Percentiles rank a stretch among this genome's conserved stretches.
Evolutionary conservation across 2,329 filamentous ascomycete genomes (phyloP).

Genomic region (Aureobasidium subglaciale): DNA sequence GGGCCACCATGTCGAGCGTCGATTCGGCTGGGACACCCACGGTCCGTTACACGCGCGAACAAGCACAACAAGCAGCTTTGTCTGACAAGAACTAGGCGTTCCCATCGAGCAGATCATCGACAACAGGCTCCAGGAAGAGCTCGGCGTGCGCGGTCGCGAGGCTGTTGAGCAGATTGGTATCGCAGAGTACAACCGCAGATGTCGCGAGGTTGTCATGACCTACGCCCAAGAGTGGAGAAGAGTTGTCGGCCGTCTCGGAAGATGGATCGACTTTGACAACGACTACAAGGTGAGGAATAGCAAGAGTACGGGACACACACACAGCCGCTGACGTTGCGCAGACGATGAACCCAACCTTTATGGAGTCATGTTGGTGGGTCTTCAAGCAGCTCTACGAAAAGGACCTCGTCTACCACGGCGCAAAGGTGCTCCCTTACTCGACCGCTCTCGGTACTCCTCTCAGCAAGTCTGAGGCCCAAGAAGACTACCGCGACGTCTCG

Average conservation of each 20-base stretch:
- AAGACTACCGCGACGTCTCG: slow-evolving; percentile 90
- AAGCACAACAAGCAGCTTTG: slow-evolving; percentile 81
- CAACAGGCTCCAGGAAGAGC: slow-evolving; percentile 58
- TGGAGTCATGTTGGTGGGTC: slow-evolving; percentile 96
- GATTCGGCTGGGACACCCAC: slow-evolving; percentile 95
- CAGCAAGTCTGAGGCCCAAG: slow-evolving; percentile 88
- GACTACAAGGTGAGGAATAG: slow-evolving; percentile 61
- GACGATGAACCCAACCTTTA: slow-evolving; percentile 93
- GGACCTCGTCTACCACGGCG: slow-evolving; percentile 79
- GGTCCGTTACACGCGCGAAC: slow-evolving; percentile 37
- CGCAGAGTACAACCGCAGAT: slow-evolving; percentile 85
- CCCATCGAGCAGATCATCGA: slow-evolving; percentile 97
- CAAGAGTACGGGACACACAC: not conserved
- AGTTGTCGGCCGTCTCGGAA: slow-evolving; percentile 79
- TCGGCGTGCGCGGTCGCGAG: slow-evolving; percentile 79
- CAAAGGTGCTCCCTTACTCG: slow-evolving; percentile 91
- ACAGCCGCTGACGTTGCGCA: not conserved
- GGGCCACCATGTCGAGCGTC: slow-evolving; percentile 81
- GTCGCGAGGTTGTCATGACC: slow-evolving; percentile 86
- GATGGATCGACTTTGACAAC: slow-evolving; percentile 97
- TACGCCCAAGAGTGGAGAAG: slow-evolving; percentile 80
- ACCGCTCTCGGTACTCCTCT: slow-evolving; percentile 82
- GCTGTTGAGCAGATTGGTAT: slow-evolving; percentile 82
- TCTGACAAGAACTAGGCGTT: slow-evolving; percentile 91
- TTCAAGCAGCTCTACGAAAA: slow-evolving; percentile 92